phyloP scores from a whole-genome alignment of 2,329 filamentous ascomycete species.

The Metarhizium guizhouense region DNA sequence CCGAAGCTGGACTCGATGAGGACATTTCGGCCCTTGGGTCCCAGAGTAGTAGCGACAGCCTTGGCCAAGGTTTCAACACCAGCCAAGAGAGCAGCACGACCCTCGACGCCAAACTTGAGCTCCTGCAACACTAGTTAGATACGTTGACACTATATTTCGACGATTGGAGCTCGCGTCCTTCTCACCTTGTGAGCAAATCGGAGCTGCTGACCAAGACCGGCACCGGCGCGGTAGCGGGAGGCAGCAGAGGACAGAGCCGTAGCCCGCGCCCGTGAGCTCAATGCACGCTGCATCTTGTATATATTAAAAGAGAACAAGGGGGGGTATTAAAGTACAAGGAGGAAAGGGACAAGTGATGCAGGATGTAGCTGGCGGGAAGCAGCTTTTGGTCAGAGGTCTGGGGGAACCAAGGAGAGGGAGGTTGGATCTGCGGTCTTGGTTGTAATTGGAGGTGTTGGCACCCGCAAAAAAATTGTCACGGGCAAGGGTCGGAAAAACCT shows the following conservation, averaged over 20 bases:
- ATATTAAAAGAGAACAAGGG: slow-evolving; percentile 18
- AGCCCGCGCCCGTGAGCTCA: slow-evolving; percentile 72
- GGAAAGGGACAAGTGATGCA: slow-evolving; percentile 16
- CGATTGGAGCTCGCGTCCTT: background rate
- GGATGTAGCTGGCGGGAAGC: slow-evolving; percentile 8
- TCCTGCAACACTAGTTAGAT: slow-evolving; percentile 48
- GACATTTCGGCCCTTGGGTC: slow-evolving; percentile 97
- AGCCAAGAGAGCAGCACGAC: slow-evolving; percentile 74
- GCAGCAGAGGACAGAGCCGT: slow-evolving; percentile 67
- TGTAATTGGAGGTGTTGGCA: slow-evolving; percentile 7
- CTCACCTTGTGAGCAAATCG: slow-evolving; percentile 94
- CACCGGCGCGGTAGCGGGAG: slow-evolving; percentile 53
- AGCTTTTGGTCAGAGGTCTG: slow-evolving; percentile 5
- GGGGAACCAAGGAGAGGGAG: slow-evolving; percentile 5
- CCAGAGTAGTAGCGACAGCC: slow-evolving; percentile 91
- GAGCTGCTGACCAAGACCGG: slow-evolving; percentile 74
- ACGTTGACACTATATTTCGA: background rate
- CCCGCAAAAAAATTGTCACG: slow-evolving; percentile 33
- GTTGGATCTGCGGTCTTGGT: slow-evolving; percentile 6
- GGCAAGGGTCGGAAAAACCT: slow-evolving; percentile 28
- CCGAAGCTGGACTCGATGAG: slow-evolving; percentile 97
- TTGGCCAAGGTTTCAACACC: slow-evolving; percentile 96
- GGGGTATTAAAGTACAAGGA: slow-evolving; percentile 16
- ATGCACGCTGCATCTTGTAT: slow-evolving; percentile 85
- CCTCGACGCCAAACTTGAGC: slow-evolving; percentile 97